Base-by-base conservation (phyloP, 306 rosid genomes). In the Cucurbita argyrosperma region DNA sequence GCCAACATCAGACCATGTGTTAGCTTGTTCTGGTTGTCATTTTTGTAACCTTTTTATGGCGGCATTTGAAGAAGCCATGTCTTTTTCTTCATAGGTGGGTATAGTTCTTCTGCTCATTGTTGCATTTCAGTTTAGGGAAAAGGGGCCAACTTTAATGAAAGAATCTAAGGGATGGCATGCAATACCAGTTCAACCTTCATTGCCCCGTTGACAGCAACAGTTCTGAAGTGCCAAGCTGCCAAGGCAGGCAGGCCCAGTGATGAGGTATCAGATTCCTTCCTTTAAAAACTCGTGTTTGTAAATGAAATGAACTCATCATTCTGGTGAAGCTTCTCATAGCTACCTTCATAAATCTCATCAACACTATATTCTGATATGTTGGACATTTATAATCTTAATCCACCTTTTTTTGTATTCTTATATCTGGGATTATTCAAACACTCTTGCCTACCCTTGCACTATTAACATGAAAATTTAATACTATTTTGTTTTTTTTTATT, bases 201-300 rank as follows among this genome's bases (percentile, higher is more conserved):
- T 70, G 59, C 51, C 50, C 47, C 15, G 46, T 70, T 50, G 76
- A 49, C 79, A 76, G 74, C 73, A 67, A 76, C 83, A 76, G 80
- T 69, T 79, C 0, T 73, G 65, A 45, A 54, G 53, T 18, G 66
- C 52, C 62, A 56, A 39, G 47, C 49, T 49, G 57, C 42, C 13
- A 47, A 37, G 50, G 47, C 68, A 37, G 50, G 47, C 68, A n/a
- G 18, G 62, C 39, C 35, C 35, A 30, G 35, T 2, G 35, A 30
- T 3, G 39, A 72, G 87, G 86, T 82, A 85, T 87, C 83, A 69
- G 77, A 87, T 80, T 79, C 88, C 79, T 18, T 77, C 54, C 59
- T 68, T 74, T 74, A 21, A 45, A 21, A 52, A 21, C 26, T 80
- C 49, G 67, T 54, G 80, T 71, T 62, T 62, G 81, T 58, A 81